Base-by-base conservation (phyloP, 1,139 yeast genomes). In the Pichia sp. region DNA sequence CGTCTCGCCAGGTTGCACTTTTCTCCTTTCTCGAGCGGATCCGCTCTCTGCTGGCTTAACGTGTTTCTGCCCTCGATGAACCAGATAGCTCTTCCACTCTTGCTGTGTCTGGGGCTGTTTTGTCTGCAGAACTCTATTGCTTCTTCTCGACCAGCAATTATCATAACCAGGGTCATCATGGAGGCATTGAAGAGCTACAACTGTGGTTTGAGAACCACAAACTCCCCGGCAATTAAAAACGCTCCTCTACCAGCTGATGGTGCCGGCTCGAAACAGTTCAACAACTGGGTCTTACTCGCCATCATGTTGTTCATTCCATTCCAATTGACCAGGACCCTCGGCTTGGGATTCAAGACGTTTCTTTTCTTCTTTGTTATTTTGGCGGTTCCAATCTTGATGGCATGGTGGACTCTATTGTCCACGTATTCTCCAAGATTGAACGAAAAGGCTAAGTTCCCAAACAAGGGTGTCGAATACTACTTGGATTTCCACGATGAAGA, bases 191-290 rank as follows among this genome's bases (percentile, higher is more conserved):
- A 59, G 48, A 44, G 30, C 24, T 55, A 50, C 52, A 44, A 58
- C 34, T 57, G 61, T 52, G 61, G 62, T 46, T 3, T 51, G 2
- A 48, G 36, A 51, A 56, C 57, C 46, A 56, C 59, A 6, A 49
- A 56, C 20, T 56, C 29, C n/a, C 95, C 96, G 40, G 75, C 95
- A 12, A 90, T 90, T 68, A 81, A 85, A 64, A 90, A 90, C 69
- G 96, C 95, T 10, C 92, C 92, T 29, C 76, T 89, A 61, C 91
- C 96, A 42, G 97, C 96, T 7, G 97, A 90, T 70, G 97, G 97
- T 46, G 90, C 96, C 6, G 92, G 96, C 31, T 77, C 91, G 46
- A 83, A 82, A 66, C 81, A 84, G 63, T 90, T 91, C 73, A 80
- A 82, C 71, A 91, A 90, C 72, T 65, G 68, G 61, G 70, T 80